Evolutionary conservation across 2,329 filamentous ascomycete genomes (phyloP), one percentile per base, ranked within the genome.

Genomic region (Monosporascus sp.): DNA sequence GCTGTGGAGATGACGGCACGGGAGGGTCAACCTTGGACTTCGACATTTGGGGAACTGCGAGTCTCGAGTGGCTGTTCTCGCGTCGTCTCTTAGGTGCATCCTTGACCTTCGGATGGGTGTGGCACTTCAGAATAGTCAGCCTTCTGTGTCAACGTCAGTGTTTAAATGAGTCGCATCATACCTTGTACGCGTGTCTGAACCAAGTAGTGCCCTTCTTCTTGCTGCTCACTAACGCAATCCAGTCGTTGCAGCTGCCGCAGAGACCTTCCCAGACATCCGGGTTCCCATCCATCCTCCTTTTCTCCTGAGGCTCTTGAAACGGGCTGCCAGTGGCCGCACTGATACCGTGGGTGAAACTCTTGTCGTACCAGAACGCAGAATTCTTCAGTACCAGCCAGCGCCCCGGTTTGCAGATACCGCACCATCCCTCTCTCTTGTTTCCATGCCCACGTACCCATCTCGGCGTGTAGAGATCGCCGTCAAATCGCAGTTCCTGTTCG

Each of bases 131-230:
- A 37, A 36, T 3, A 46, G 53, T 67, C 53, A 66, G 61, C 49
- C 59, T 36, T 17, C n/a, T 11, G 47, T n/a, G 40, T 27, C 11
- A 45, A 37, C 11, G 11, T 40, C 31, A 7, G 8, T 22, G 8
- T 5, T 38, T 44, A 5, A 9, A 37, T 9, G 43, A 36, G 9
- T 34, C 20, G 34, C 24, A 24, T 51, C 49, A 59, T 71, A 89
- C 87, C 81, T 93, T 94, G 76, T 94, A 94, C 47, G 90, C 89
- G 71, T 95, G 90, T 60, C 90, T 79, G 71, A 93, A 95, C 89
- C 90, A 95, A 3, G 90, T 92, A 1, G 90, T 95, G n/a, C 89
- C 89, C 74, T 93, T 92, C 77, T 93, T 93, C 75, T 93, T 93
- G 69, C 86, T 91, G 73, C 87, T 92, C 43, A 91, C 87, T 37